Percentiles rank a stretch among this genome's conserved stretches.
Evolutionary conservation across 306 rosid species (phyloP).

Genomic region (Macrotyloma uniflorum): DNA sequence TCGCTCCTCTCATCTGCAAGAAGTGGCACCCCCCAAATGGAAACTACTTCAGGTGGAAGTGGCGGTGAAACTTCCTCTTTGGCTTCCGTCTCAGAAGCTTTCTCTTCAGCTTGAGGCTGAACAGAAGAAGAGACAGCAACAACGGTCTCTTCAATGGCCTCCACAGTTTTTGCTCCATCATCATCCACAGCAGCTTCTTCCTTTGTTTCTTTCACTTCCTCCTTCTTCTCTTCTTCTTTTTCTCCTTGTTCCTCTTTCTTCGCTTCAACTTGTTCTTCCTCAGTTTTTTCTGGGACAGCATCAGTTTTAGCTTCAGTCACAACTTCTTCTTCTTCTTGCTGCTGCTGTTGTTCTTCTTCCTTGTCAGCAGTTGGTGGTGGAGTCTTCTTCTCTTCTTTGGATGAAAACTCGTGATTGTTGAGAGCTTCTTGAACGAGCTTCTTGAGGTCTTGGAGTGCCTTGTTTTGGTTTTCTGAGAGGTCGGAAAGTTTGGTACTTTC

Average conservation of each 20-base stretch:
- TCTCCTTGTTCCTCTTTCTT: background rate
- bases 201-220: conserved; percentile 35
- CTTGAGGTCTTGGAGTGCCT: conserved; percentile 65
- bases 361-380: conserved; percentile 8
- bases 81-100: conserved; percentile 24
- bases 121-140: conserved; percentile 64
- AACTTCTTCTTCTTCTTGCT: background rate
- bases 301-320: conserved; percentile 14
- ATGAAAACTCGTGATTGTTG: conserved; percentile 55
- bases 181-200: conserved; percentile 53
- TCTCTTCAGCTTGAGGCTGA: conserved; percentile 28
- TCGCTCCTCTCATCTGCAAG: conserved; percentile 79
- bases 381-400: conserved; percentile 29
- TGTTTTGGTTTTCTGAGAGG: conserved; percentile 50
- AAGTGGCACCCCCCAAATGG: conserved; percentile 78
- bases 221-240: background rate
- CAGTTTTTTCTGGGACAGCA: conserved; percentile 17
- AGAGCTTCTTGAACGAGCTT: conserved; percentile 63
- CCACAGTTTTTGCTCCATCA: conserved; percentile 83
- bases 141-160: conserved; percentile 75
- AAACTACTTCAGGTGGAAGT: conserved; percentile 48
- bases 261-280: conserved; percentile 23
- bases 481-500: conserved; percentile 61
- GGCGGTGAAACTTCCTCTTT: conserved; percentile 38
- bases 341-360: background rate